Base-by-base conservation (phyloP, 2,329 filamentous ascomycete genomes). In the Ascochyta rabiei region DNA sequence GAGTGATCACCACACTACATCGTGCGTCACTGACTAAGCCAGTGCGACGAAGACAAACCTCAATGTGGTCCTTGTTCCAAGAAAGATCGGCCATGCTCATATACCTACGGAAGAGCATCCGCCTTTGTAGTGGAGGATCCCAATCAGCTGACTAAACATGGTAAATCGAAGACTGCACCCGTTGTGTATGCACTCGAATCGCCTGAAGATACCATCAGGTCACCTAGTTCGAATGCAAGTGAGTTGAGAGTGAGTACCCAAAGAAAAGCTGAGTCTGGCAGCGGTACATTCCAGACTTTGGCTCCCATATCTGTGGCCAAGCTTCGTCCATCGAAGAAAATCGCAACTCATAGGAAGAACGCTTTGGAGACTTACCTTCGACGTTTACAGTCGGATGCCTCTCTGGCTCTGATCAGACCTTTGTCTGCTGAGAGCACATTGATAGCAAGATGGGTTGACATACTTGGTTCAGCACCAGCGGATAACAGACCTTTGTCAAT, bases 41-140 rank as follows among this genome's bases (percentile, higher is more conserved):
- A 71, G 69, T 72, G 69, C 34, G 68, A 72, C 15, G 64, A 72
- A 52, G 56, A 63, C 9, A 67, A 59, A 38, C 69, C 69, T 0
- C 64, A 66, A 47, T 72, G 69, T 26, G 58, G 61, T 33, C 56
- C 68, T 8, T 72, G 69, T 38, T 51, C 43, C 9, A 72, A 72
- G 47, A 66, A 68, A 33, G 63, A 70, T 37, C 59, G 69, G 2
- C 57, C 59, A 53, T 72, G 69, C 31, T 50, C 52, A 9, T 72
- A 71, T 33, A 64, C 60, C 2, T 71, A 66, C 41, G 68, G 69
- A 30, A 70, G 61, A 23, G 53, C 59, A 12, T 64, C 66, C 7
- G 68, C 62, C 8, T 63, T 71, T 18, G 63, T 71, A 8, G 53
- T 66, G 12, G 61, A 71, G 39, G 69, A 71, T 24, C 67, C 67